Conservation (phyloP, 768 basidiomycete species). For the Basidioascus undulatus region DNA sequence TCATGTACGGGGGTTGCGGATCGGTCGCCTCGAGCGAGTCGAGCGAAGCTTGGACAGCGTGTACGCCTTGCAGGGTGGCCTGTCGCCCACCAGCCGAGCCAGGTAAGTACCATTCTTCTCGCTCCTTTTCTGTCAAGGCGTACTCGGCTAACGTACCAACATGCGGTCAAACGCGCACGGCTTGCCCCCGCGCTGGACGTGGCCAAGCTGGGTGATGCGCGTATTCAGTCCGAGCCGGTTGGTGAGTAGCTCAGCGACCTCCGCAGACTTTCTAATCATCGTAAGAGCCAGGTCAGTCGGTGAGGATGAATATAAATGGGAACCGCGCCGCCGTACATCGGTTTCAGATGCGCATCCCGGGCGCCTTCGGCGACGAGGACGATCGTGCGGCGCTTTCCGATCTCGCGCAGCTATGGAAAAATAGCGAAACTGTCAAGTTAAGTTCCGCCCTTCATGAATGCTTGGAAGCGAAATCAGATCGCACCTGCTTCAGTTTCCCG, state of each 20-base stretch:
- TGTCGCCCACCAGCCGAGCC: no score
- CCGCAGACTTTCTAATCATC: conserved; percentile 59
- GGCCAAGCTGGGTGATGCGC: conserved; percentile 85
- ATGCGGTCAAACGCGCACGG: conserved; percentile 87
- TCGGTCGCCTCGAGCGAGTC: no score
- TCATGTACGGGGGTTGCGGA: conserved; percentile 84
- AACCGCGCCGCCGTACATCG: no score
- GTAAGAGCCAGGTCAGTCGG: no score
- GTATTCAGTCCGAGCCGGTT: conserved; percentile 79
- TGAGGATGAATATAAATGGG: no score
- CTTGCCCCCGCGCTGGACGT: conserved; percentile 82
- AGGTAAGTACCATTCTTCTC: no score
- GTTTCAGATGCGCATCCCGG: conserved; percentile 59
- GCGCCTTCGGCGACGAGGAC: conserved; percentile 97
- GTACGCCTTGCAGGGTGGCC: conserved; percentile 88
- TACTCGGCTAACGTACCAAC: no score
- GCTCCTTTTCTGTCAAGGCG: no score
- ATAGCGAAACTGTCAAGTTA: no score
- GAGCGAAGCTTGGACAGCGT: conserved; percentile 73
- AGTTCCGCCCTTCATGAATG: no score
- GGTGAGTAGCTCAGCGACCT: conserved; percentile 70
- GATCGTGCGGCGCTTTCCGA: conserved; percentile 93
- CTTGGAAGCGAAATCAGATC: no score
- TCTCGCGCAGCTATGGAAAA: conserved; percentile 64
- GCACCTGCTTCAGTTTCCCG: conserved; percentile 46